Percentiles rank a stretch among this genome's conserved stretches.
phyloP scores from a whole-genome alignment of 192 early-diverging fungal species.

The Chytriomyces hyalinus region DNA sequence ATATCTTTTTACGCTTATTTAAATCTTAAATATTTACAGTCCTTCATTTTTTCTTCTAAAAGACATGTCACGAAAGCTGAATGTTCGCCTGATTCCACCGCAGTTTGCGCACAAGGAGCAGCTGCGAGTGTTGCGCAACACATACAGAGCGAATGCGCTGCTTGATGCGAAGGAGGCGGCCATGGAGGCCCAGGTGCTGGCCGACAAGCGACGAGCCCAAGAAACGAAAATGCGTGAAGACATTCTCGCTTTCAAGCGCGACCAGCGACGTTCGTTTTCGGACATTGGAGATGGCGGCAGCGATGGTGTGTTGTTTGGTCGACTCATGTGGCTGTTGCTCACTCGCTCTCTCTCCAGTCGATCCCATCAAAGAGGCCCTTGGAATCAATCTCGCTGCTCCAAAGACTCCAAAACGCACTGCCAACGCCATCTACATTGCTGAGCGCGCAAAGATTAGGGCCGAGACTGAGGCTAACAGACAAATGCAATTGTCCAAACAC shows the following conservation, averaged over 20 bases:
- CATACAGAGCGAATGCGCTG: constrained; percentile 11
- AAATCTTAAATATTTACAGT: no score
- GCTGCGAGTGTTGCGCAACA: constrained; percentile 11
- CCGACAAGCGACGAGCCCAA: background rate
- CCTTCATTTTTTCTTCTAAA: background rate
- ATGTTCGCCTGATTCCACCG: background rate
- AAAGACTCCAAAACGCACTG: background rate
- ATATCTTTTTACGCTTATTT: no score
- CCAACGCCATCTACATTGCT: constrained; percentile 3
- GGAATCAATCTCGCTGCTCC: background rate
- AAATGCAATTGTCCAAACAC: background rate
- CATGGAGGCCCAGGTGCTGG: background rate
- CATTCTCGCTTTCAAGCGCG: background rate
- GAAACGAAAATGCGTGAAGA: background rate
- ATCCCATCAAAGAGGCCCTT: background rate
- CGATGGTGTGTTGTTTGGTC: no score
- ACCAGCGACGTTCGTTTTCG: background rate
- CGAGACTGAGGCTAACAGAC: constrained; percentile 3
- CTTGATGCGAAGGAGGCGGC: constrained; percentile 30
- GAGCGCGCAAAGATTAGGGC: background rate
- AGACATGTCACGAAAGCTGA: background rate
- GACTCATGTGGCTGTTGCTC: no score
- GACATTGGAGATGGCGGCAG: background rate
- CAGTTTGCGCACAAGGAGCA: background rate
- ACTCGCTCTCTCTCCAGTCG: no score